Evolutionary conservation across 345 rosid genomes (phyloP).

Genomic region (Ceriops decandra): DNA sequence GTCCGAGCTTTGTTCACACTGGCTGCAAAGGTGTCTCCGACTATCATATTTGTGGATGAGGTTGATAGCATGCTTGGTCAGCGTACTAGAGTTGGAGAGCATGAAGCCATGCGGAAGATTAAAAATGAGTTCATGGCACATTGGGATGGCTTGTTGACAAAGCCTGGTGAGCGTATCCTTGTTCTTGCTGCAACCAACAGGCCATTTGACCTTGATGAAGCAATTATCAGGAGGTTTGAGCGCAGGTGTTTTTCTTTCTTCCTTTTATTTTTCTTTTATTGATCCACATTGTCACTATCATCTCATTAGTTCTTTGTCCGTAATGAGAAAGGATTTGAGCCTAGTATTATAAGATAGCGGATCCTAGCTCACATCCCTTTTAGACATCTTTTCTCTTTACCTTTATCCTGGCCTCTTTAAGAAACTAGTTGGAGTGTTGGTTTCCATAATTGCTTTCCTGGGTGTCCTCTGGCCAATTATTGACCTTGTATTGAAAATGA

Average conservation of each 20-base stretch:
- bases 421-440: too few species aligned
- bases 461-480: too few species aligned
- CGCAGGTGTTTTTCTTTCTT: constrained; percentile 52
- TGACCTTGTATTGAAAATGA: too few species aligned
- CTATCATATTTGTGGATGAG: constrained; percentile 95
- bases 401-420: too few species aligned
- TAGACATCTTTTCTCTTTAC: too few species aligned
- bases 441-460: too few species aligned
- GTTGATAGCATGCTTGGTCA: constrained; percentile 99
- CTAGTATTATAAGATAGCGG: too few species aligned
- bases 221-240: constrained; percentile 97
- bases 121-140: constrained; percentile 98
- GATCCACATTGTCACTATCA: too few species aligned
- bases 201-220: constrained; percentile 99
- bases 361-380: too few species aligned
- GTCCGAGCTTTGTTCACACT: constrained; percentile 87
- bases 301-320: too few species aligned
- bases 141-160: constrained; percentile 98
- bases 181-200: constrained; percentile 99
- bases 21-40: constrained; percentile 95
- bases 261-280: too few species aligned
- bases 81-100: constrained; percentile 92
- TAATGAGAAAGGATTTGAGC: too few species aligned
- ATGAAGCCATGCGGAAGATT: constrained; percentile 97
- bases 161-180: constrained; percentile 76